These are phyloP conservation scores for Quillaja saponaria DNA, from an alignment of 306 rosid species.

Conservation along the genomic window DNA sequence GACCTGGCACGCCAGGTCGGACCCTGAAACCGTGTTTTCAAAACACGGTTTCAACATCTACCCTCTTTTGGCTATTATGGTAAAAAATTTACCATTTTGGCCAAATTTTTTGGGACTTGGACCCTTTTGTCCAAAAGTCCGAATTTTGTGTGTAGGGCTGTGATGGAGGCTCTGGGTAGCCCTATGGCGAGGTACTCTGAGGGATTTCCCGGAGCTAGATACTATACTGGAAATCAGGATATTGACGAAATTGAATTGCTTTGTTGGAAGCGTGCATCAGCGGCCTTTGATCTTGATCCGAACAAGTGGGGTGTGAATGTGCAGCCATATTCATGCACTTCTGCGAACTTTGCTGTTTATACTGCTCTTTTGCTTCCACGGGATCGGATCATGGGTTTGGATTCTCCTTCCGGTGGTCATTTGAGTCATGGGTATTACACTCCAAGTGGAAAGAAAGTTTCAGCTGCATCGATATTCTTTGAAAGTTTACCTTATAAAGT, in stretches of 20 bases:
- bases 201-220: slow-evolving; percentile 81
- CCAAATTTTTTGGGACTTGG: no score
- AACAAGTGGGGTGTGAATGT: slow-evolving; percentile 90
- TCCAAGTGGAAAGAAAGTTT: slow-evolving; percentile 69
- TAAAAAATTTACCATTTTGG: no score
- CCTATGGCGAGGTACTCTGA: slow-evolving; percentile 82
- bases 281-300: slow-evolving; percentile 64
- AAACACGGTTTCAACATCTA: no score
- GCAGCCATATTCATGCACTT: slow-evolving; percentile 84
- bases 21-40: no score
- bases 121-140: no score
- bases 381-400: slow-evolving; percentile 86
- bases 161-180: slow-evolving; percentile 88
- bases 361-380: slow-evolving; percentile 72
- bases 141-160: slow-evolving; percentile 81
- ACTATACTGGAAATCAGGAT: slow-evolving; percentile 66
- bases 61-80: no score
- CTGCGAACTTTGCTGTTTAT: slow-evolving; percentile 81
- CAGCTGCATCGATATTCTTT: slow-evolving; percentile 73
- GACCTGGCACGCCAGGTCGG: no score
- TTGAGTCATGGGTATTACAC: slow-evolving; percentile 84
- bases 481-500: slow-evolving; percentile 76
- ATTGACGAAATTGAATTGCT: slow-evolving; percentile 82
- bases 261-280: slow-evolving; percentile 68
- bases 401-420: slow-evolving; percentile 87